phyloP scores from a whole-genome alignment of 495 filamentous ascomycete genomes.

The Penicillium angulare region DNA sequence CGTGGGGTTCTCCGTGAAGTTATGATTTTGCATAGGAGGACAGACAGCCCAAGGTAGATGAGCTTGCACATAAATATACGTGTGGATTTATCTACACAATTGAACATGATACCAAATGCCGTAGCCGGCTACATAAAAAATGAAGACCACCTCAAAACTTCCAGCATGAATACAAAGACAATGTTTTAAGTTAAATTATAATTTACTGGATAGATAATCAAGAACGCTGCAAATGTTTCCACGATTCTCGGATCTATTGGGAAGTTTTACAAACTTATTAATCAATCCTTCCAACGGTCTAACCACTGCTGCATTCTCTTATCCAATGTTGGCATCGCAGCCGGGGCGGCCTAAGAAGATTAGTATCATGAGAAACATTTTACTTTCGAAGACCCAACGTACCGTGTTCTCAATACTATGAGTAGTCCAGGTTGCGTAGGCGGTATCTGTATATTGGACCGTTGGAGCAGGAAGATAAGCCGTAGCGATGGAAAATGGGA shows the following conservation, averaged over 20 bases:
- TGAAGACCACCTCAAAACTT: no score
- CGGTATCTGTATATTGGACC: conserved; percentile 60
- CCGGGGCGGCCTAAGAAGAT: conserved; percentile 34
- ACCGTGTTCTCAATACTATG: conserved; percentile 64
- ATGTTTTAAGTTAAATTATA: no score
- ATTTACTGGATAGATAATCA: no score
- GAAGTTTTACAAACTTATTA: background rate
- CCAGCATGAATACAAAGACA: no score
- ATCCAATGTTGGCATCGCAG: conserved; percentile 27
- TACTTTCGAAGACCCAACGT: no score
- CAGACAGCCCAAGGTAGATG: background rate
- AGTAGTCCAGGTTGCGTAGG: conserved; percentile 54
- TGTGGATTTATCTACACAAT: background rate
- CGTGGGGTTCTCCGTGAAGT: conserved; percentile 16
- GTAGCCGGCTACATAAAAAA: no score
- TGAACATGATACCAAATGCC: background rate
- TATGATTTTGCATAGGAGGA: background rate
- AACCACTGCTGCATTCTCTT: conserved; percentile 33
- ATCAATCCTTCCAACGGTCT: conserved; percentile 34
- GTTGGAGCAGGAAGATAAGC: conserved; percentile 55
- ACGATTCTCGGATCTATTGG: background rate
- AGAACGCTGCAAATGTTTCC: background rate
- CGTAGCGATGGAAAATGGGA: conserved; percentile 55
- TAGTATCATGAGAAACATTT: no score
- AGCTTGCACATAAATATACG: background rate